Evolutionary conservation across 2,329 filamentous ascomycete species (phyloP).

Genomic region (Colletotrichum sp.): DNA sequence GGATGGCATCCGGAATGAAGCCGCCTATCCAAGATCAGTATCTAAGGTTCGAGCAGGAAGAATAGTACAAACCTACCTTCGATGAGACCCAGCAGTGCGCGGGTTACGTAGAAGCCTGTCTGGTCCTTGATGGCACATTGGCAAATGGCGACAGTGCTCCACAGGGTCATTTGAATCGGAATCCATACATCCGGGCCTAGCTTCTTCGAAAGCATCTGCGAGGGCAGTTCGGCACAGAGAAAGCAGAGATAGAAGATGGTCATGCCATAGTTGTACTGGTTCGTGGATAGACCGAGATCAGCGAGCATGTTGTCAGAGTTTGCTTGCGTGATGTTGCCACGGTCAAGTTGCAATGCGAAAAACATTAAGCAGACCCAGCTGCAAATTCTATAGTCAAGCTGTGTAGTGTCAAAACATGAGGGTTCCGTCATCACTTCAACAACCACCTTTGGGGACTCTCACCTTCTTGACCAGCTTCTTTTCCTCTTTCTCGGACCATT

Average conservation of each 20-base stretch:
- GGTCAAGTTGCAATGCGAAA: slow-evolving; percentile 39
- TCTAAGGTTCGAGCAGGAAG: background rate
- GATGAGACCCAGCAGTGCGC: slow-evolving; percentile 48
- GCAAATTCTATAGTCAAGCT: slow-evolving; percentile 36
- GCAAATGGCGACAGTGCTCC: slow-evolving; percentile 37
- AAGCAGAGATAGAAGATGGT: slow-evolving; percentile 55
- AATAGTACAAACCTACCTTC: slow-evolving; percentile 62
- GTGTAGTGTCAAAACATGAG: background rate
- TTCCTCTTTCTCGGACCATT: slow-evolving; percentile 65
- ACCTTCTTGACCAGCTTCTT: slow-evolving; percentile 58
- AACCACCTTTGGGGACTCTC: slow-evolving; percentile 16
- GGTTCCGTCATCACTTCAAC: background rate
- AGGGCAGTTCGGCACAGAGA: slow-evolving; percentile 58
- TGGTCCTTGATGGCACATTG: slow-evolving; percentile 34
- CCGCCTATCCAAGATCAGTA: background rate
- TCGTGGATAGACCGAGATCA: slow-evolving; percentile 35
- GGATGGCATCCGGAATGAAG: slow-evolving; percentile 37
- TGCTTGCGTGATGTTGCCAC: slow-evolving; percentile 39
- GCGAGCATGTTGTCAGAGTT: slow-evolving; percentile 37
- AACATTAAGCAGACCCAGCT: slow-evolving; percentile 38
- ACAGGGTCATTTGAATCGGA: slow-evolving; percentile 47
- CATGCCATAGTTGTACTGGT: slow-evolving; percentile 52
- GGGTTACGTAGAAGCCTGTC: slow-evolving; percentile 35
- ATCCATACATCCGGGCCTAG: slow-evolving; percentile 55
- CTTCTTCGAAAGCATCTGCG: slow-evolving; percentile 55